Evolutionary conservation across 176 grass and related monocot species (phyloP), one percentile per base, ranked within the genome.

Genomic region (Rhynchospora breviuscula): DNA sequence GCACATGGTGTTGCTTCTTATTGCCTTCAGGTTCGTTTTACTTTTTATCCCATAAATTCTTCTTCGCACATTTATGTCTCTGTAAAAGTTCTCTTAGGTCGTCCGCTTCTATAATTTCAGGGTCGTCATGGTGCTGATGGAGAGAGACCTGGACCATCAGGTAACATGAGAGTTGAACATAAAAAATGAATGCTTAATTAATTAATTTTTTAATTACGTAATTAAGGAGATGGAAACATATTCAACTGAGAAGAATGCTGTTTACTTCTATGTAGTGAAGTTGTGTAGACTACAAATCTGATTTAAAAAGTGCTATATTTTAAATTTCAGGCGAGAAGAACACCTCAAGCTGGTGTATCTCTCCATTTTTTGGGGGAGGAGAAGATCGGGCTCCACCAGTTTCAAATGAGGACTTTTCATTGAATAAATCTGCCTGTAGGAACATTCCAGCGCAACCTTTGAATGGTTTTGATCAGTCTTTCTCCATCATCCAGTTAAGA

Each of bases 1-100:
- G 88, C 90, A 87, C 95, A 99, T 89, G 96, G 96, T 70, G 88
- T 92, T 54, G 59, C 91, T 84, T 87, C 88, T 63, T 93, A 99
- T 68, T 84, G 89, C 60, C 80, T 87, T 83, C 96, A 99, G 93
- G 96, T 99, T 82, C 35, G 31, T 83, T 63, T 46, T 84, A 85
- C 7, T 79, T 75, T 73, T 83, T 40, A 26, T 29, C 69, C 8
- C 22, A 22, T 7, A 45, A 11, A 12, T 63, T 40, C 35, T 40
- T 40, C 35, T 12, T 57, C 33, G 35, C 35, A 40, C 35, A 9
- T 76, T 18, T 52, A 4, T n/a, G 1, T 75, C 35, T 70, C 10
- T 75, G 18, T 75, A 47, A n/a, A 70, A 5, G 4, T 4, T 40
- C 35, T 40, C 35, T 40, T 13, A 64, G 63, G 31, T 52, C 10